Evolutionary conservation across 2,329 filamentous ascomycete species (phyloP), one percentile per base, ranked within the genome.

Genomic region (Lanzia echinophila): DNA sequence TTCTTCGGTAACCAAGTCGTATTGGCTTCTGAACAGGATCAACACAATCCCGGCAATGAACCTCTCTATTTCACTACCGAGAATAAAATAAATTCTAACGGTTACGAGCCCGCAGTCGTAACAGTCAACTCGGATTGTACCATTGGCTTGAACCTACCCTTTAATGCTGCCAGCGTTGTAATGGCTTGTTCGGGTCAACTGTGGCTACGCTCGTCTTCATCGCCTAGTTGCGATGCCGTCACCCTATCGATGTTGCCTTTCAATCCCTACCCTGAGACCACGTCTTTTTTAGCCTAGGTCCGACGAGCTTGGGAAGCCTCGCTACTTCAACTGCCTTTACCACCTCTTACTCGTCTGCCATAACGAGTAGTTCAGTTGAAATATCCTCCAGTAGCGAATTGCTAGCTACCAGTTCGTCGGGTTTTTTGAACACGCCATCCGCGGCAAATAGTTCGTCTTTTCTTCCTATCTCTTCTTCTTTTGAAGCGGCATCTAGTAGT

Each of bases 1-100:
- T 24, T 55, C 48, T 56, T 47, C 20, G 52, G 52, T 17, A 28
- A 50, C n/a, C 43, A 50, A 39, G 50, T 60, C 1, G 6, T 58
- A 1, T 43, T 60, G 19, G 47, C 57, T 33, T 60, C 58, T 32
- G 53, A 60, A 15, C 58, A 60, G 39, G 56, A 58, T 52, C 4
- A 24, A 6, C 47, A 58, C n/a, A 55, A 54, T 24, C 33, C 56
- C 8, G 58, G 58, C 4, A 58, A 60, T 44, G 58, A 60, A 41
- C 50, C 54, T 6, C 39, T 60, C 3, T 58, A 47, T 33, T 60
- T 60, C 51, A 39, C 58, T n/a, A 58, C 58, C 7, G 28, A 44
- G 15, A 32, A 28, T 3, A 46, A 38, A 44, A 55, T 49, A 34
- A 20, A 4, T n/a, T 12, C 41, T 54, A n/a, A n/a, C 20, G 54